A percentile compares a stretch with the other conserved stretches of the same genome.
Evolutionary conservation across 2,329 filamentous ascomycete species (phyloP).

Genomic region (Raffaelea deltoideospora): DNA sequence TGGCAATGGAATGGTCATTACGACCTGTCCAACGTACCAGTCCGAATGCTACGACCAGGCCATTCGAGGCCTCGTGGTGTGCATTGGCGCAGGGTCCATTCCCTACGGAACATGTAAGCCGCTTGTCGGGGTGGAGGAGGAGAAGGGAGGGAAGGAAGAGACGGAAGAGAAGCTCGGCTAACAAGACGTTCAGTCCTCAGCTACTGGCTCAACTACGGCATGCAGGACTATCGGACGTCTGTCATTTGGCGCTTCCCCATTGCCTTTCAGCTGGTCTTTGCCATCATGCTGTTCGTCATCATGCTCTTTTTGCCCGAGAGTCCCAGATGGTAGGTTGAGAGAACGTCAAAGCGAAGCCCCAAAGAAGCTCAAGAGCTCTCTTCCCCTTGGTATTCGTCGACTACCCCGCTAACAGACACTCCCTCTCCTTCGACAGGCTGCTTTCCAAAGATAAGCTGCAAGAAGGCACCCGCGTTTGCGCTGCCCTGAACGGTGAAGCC

Average conservation of each 20-base stretch:
- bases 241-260: slow-evolving; percentile 42
- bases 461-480: slow-evolving; percentile 20
- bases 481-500: slow-evolving; percentile 21
- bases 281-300: slow-evolving; percentile 17
- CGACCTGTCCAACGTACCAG: slow-evolving; percentile 25
- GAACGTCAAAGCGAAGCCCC: too few relatives aligned
- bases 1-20: slow-evolving; percentile 35
- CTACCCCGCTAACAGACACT: too few relatives aligned
- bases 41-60: slow-evolving; percentile 28
- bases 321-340: slow-evolving; percentile 24
- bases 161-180: too few relatives aligned
- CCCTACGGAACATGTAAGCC: slow-evolving; percentile 27
- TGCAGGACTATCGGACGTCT: slow-evolving; percentile 22
- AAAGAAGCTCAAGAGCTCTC: too few relatives aligned
- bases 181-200: too few relatives aligned
- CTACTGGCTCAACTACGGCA: slow-evolving; percentile 35
- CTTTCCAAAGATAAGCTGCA: slow-evolving; percentile 19
- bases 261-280: slow-evolving; percentile 23
- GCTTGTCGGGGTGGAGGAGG: too few relatives aligned
- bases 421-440: too few relatives aligned
- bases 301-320: slow-evolving; percentile 25
- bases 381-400: too few relatives aligned
- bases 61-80: slow-evolving; percentile 26
- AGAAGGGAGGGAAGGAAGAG: too few relatives aligned
- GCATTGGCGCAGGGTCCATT: slow-evolving; percentile 21